phyloP scores from a whole-genome alignment of 2,329 filamentous ascomycete species.

The Ceratocystiopsis minuta region DNA sequence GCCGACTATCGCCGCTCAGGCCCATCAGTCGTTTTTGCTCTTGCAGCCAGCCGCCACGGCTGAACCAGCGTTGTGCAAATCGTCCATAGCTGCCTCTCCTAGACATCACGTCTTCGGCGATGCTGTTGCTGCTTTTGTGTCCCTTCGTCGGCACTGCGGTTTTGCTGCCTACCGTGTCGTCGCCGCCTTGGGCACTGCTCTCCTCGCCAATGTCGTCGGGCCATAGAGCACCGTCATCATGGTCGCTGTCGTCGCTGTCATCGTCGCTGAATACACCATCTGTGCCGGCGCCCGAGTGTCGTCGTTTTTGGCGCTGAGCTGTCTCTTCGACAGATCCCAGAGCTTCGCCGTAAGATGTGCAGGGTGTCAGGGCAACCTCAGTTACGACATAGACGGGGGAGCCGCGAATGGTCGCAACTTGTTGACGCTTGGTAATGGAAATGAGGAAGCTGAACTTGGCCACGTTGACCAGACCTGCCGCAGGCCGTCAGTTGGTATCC shows the following conservation, averaged over 20 bases:
- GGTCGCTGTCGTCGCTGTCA: constrained; percentile 33
- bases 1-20: constrained; percentile 34
- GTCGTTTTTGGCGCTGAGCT: constrained; percentile 21
- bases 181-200: neutral
- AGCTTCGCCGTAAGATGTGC: constrained; percentile 59
- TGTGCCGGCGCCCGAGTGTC: constrained; percentile 4
- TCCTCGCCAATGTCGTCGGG: constrained; percentile 4
- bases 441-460: constrained; percentile 70
- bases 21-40: constrained; percentile 54
- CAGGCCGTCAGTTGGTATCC: no score
- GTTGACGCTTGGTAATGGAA: constrained; percentile 67
- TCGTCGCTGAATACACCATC: constrained; percentile 10
- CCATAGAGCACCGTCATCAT: constrained; percentile 9
- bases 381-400: constrained; percentile 73
- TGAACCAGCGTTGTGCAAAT: constrained; percentile 87
- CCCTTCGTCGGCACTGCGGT: neutral
- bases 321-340: constrained; percentile 51
- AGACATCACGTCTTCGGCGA: constrained; percentile 77
- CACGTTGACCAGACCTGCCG: constrained; percentile 62
- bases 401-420: constrained; percentile 74
- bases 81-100: constrained; percentile 69
- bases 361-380: constrained; percentile 78
- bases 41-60: constrained; percentile 60
- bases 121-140: constrained; percentile 30
- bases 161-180: neutral